Base-by-base conservation (phyloP, 768 basidiomycete genomes). In the Podaxis sp. region DNA sequence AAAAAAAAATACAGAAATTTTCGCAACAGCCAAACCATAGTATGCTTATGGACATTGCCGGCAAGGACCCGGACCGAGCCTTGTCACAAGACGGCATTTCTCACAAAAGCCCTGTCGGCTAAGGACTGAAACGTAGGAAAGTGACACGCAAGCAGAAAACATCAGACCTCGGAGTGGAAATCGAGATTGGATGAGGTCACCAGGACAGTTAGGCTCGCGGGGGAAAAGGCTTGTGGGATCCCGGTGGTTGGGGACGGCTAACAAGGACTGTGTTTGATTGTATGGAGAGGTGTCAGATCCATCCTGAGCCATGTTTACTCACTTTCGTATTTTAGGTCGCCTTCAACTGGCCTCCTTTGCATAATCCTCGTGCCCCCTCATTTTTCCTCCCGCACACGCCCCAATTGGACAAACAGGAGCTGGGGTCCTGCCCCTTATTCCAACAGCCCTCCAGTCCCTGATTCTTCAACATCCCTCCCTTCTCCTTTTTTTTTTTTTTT, bases 401-500 rank as follows among this genome's bases (percentile, higher is more conserved):
- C 37, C 50, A 23, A 53, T 37, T 36, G 51, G 51, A 53, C 16
- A 53, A 53, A 53, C 51, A 53, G 51, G 32, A n/a, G 51, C 35
- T 37, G 51, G 51, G 51, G 21, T 32, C 50, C 35, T 36, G 51
- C 18, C 37, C 51, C 51, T 36, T 36, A 53, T 35, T 50, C 32
- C 51, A 51, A 37, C 58, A 56, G 55, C 40, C 11, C 38, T 27
- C 53, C 38, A 23, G 28, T 42, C 32, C 53, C 50, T 55, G 51
- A 42, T 10, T 62, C 61, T 38, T 48, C 36, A 28, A 53, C 35
- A 42, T n/a, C 36, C 50, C 23, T 44, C 52, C 42, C 18, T 37
- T 37, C n/a, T 71, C 21, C 62, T 72, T 42, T 42, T 42, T 55
- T 42, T 18, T 21, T 21, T 21, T 1, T 21, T 55, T 42, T 18